Evolutionary conservation across 306 rosid genomes (phyloP).

Genomic region (Lablab purpureus): DNA sequence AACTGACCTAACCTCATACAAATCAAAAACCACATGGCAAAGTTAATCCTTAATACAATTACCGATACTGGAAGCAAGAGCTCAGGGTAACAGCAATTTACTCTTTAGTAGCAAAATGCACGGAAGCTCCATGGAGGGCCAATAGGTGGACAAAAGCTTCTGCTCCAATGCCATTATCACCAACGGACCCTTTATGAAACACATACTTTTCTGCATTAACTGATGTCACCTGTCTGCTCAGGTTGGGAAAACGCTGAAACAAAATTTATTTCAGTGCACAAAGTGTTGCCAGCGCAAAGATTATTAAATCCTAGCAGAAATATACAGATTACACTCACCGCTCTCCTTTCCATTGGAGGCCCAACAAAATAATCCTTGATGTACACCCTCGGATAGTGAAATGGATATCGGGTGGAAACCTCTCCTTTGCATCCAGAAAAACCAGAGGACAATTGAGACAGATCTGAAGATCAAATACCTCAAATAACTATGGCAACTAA

Average conservation of each 20-base stretch:
- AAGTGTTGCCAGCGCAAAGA: conserved; percentile 47
- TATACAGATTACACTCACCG: conserved; percentile 54
- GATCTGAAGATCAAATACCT: conserved; percentile 60
- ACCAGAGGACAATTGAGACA: conserved; percentile 59
- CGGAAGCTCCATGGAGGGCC: conserved; percentile 70
- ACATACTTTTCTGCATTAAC: conserved; percentile 66
- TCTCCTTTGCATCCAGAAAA: conserved; percentile 59
- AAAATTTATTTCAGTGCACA: conserved; percentile 50
- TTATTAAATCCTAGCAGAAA: conserved; percentile 39
- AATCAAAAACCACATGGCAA: conserved; percentile 23
- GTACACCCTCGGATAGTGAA: conserved; percentile 60
- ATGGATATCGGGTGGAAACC: conserved; percentile 75
- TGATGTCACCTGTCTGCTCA: conserved; percentile 59
- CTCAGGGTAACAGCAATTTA: conserved; percentile 52
- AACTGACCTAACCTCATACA: conserved; percentile 26
- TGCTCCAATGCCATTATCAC: conserved; percentile 60
- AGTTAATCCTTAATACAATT: conserved; percentile 26
- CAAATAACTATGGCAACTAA: conserved; percentile 45
- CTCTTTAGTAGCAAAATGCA: conserved; percentile 75
- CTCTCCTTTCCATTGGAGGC: conserved; percentile 51
- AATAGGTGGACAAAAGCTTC: conserved; percentile 74
- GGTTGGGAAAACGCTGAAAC: conserved; percentile 55
- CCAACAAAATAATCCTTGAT: conserved; percentile 67
- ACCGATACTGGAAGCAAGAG: conserved; percentile 35
- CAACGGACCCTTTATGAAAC: conserved; percentile 62